A percentile compares a stretch with the other conserved stretches of the same genome.
These are phyloP conservation scores for Astraeus odoratus DNA, from an alignment of 768 basidiomycete genomes.

Conservation along the genomic window DNA sequence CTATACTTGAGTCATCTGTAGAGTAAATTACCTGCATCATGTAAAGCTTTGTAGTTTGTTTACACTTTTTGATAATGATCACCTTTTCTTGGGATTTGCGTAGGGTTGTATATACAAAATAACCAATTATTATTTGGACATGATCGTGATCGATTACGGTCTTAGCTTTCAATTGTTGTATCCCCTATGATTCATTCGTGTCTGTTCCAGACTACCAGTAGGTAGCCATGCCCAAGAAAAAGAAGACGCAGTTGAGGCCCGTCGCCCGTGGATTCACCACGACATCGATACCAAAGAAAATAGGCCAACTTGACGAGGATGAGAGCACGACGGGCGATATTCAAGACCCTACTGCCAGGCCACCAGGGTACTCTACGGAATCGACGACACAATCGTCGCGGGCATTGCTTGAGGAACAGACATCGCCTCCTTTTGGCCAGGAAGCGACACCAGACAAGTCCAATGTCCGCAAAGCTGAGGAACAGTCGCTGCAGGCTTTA, in stretches of 20 bases:
- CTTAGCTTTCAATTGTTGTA: background rate
- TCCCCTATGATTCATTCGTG: background rate
- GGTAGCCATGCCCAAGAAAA: conserved; percentile 86
- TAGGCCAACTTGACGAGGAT: conserved; percentile 27
- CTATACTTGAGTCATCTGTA: conserved; percentile 18
- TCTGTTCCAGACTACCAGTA: too few species aligned
- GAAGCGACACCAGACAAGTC: conserved; percentile 21
- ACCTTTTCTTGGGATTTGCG: too few species aligned
- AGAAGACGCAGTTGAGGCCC: conserved; percentile 74
- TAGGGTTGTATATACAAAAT: too few species aligned
- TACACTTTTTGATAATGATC: conserved; percentile 14
- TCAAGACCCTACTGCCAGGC: background rate
- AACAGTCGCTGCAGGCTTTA: conserved; percentile 57
- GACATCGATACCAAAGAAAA: conserved; percentile 78
- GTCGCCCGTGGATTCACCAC: conserved; percentile 74
- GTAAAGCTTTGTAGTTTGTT: conserved; percentile 21
- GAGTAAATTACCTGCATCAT: conserved; percentile 22
- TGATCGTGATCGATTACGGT: too few species aligned
- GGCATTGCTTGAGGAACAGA: conserved; percentile 1
- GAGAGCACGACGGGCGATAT: conserved; percentile 8
- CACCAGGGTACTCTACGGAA: too few species aligned
- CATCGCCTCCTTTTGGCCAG: conserved; percentile 1
- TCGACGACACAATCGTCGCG: conserved; percentile 2
- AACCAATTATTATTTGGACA: too few species aligned
- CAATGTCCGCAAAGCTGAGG: conserved; percentile 37